These are phyloP conservation scores for Russula sp. DNA, from an alignment of 768 basidiomycete species.

Conservation along the genomic window DNA sequence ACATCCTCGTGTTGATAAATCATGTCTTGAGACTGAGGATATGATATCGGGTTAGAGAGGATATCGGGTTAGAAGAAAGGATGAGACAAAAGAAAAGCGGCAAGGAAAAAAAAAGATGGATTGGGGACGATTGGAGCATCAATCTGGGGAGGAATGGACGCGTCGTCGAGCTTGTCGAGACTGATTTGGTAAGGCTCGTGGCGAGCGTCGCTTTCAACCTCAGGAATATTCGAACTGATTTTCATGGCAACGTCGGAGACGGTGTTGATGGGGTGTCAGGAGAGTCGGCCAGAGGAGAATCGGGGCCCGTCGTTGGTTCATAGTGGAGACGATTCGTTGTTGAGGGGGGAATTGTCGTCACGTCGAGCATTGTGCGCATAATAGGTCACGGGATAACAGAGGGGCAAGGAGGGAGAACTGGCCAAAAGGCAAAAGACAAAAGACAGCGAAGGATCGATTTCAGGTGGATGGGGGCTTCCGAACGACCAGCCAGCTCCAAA, in stretches of 20 bases:
- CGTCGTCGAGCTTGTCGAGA: slow-evolving; percentile 43
- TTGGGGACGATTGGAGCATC: slow-evolving; percentile 50
- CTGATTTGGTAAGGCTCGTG: slow-evolving; percentile 57
- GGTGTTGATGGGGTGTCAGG: slow-evolving; percentile 58
- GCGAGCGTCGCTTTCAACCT: slow-evolving; percentile 66
- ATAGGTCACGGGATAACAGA: slow-evolving; percentile 57
- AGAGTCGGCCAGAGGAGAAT: slow-evolving; percentile 44
- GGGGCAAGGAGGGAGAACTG: slow-evolving; percentile 32
- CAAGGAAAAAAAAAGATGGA: slow-evolving; percentile 37
- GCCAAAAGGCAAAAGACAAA: slow-evolving; percentile 43
- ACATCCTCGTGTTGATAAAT: slow-evolving; percentile 24
- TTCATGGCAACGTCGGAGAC: slow-evolving; percentile 51
- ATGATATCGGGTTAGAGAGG: too few relatives aligned
- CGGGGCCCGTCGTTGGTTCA: slow-evolving; percentile 22
- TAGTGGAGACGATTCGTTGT: slow-evolving; percentile 29
- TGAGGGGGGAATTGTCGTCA: slow-evolving; percentile 35
- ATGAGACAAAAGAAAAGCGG: slow-evolving; percentile 23
- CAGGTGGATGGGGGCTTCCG: slow-evolving; percentile 64
- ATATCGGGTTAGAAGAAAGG: slow-evolving; percentile 39
- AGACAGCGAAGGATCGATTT: slow-evolving; percentile 58
- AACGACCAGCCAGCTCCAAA: too few relatives aligned
- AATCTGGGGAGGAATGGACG: slow-evolving; percentile 46
- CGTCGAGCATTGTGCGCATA: slow-evolving; percentile 70
- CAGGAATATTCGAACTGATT: slow-evolving; percentile 59
- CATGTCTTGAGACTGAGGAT: slow-evolving; percentile 12